phyloP scores from a whole-genome alignment of 2,329 filamentous ascomycete species.

The Pseudogymnoascus sp. region DNA sequence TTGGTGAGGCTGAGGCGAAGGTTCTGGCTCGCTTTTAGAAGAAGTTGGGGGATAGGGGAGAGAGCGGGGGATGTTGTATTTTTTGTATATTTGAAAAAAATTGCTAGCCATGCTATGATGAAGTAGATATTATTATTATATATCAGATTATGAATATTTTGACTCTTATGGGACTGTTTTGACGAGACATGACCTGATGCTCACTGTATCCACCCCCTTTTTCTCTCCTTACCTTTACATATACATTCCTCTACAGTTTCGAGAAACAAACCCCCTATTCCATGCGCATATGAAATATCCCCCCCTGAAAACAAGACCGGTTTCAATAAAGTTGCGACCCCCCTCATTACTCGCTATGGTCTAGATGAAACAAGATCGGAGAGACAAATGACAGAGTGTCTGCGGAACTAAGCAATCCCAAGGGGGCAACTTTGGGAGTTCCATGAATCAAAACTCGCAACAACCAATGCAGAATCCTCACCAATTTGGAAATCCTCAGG shows the following conservation, averaged over 20 bases:
- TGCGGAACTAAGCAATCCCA: too few relatives aligned
- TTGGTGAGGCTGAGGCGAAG: conserved; percentile 66
- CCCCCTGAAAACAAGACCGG: too few relatives aligned
- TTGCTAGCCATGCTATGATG: conserved; percentile 1
- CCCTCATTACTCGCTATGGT: too few relatives aligned
- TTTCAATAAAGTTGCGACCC: too few relatives aligned
- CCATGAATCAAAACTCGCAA: too few relatives aligned
- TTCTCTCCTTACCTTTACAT: not conserved
- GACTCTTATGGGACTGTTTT: not conserved
- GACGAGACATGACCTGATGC: not conserved
- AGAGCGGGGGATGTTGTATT: not conserved
- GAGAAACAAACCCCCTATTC: not conserved
- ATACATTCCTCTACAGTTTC: not conserved
- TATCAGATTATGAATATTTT: not conserved
- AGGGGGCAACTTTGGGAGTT: too few relatives aligned
- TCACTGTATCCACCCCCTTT: not conserved
- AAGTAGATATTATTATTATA: conserved; percentile 1
- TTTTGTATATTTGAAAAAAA: not conserved
- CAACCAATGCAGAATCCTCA: too few relatives aligned
- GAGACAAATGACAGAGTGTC: too few relatives aligned
- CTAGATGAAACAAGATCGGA: too few relatives aligned
- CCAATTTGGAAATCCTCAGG: too few relatives aligned
- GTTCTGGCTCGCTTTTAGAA: conserved; percentile 59
- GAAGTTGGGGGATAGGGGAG: not conserved
- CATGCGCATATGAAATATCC: not conserved